A percentile compares a stretch with the other conserved stretches of the same genome.
Evolutionary conservation across 2,329 filamentous ascomycete species (phyloP).

Genomic region (Phialocephala sp.): DNA sequence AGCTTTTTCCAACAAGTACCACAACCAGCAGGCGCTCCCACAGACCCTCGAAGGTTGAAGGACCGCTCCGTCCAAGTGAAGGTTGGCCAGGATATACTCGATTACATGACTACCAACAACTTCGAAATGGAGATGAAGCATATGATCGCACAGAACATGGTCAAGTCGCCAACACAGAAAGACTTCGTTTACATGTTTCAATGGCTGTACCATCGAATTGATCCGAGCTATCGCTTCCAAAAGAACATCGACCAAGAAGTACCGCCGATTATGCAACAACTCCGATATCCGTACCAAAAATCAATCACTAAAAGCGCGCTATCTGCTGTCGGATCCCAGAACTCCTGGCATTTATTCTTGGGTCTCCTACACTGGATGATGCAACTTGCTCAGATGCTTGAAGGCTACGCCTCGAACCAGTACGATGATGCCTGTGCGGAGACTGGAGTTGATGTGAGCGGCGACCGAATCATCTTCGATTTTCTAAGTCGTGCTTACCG

Average conservation of each 20-base stretch:
- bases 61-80: constrained; percentile 80
- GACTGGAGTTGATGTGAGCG: constrained; percentile 83
- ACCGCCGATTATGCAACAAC: constrained; percentile 86
- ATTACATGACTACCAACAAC: constrained; percentile 91
- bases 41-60: constrained; percentile 84
- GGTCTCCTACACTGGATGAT: constrained; percentile 98
- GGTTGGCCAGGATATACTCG: constrained; percentile 87
- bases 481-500: constrained; percentile 90
- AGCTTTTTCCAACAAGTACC: constrained; percentile 94
- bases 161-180: constrained; percentile 95
- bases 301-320: constrained; percentile 97
- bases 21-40: constrained; percentile 78
- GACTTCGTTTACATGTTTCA: constrained; percentile 99
- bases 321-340: constrained; percentile 91
- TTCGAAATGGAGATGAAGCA: constrained; percentile 99
- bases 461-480: constrained; percentile 91
- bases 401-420: constrained; percentile 75
- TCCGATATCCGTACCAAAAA: constrained; percentile 93
- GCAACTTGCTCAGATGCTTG: constrained; percentile 94
- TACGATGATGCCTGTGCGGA: constrained; percentile 93
- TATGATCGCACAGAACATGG: constrained; percentile 84
- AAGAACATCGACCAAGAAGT: constrained; percentile 97
- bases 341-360: constrained; percentile 88
- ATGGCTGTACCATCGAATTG: constrained; percentile 95
- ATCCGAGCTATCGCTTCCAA: constrained; percentile 90